Conservation (phyloP, 140 eudicot genomes). For the Oenanthe javanica region DNA sequence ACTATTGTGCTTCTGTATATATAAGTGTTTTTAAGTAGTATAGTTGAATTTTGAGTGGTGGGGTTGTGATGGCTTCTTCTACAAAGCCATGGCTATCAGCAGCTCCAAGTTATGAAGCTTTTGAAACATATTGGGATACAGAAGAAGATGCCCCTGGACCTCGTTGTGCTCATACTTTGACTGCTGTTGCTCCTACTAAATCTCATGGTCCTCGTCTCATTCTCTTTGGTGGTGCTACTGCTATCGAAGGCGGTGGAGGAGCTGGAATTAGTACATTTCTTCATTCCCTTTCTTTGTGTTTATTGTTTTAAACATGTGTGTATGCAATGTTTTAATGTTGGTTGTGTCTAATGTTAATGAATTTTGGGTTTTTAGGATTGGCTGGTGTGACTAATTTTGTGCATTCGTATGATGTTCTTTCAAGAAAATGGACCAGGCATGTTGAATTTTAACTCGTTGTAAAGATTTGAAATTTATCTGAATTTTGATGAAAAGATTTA, state of each 20-base stretch:
- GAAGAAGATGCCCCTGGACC: constrained; percentile 98
- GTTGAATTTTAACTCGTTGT: neutral
- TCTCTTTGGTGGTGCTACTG: constrained; percentile 94
- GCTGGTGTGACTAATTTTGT: constrained; percentile 93
- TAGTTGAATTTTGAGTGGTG: neutral
- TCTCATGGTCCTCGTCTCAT: constrained; percentile 87
- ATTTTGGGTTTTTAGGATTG: constrained; percentile 47
- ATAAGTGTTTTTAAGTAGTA: neutral
- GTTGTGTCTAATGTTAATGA: neutral
- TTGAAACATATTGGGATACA: constrained; percentile 74
- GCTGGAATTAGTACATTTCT: constrained; percentile 55
- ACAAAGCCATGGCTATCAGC: constrained; percentile 90
- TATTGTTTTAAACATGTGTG: constrained; percentile 30
- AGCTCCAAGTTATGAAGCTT: constrained; percentile 58
- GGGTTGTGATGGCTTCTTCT: constrained; percentile 33
- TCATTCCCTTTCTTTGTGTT: neutral
- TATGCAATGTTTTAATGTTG: neutral
- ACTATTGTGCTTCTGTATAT: neutral
- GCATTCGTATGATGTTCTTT: constrained; percentile 82
- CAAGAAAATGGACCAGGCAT: constrained; percentile 89
- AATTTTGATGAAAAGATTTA: constrained; percentile 3
- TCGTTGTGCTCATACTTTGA: constrained; percentile 89
- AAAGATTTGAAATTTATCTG: neutral
- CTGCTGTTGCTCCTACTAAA: constrained; percentile 83
- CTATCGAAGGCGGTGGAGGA: constrained; percentile 80